Conservation (phyloP, 1,284 basidiomycete species). For the Mycosarcoma mackinlayi region DNA sequence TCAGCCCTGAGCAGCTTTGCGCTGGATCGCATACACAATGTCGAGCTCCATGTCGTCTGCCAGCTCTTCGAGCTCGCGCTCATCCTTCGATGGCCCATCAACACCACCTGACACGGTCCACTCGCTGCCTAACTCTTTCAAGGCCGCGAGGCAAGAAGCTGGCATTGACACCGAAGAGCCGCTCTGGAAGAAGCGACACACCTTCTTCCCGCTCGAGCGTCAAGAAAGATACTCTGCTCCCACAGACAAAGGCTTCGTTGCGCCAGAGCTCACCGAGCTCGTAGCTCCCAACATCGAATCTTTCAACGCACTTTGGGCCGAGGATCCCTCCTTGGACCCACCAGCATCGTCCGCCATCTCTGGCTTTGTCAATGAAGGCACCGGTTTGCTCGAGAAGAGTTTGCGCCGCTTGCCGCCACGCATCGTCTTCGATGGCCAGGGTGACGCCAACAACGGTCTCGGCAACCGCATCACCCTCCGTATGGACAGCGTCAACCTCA, state of each 20-base stretch:
- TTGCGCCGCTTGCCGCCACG: conserved; percentile 87
- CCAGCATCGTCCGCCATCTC: conserved; percentile 77
- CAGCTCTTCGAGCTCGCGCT: conserved; percentile 47
- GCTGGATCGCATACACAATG: conserved; percentile 10
- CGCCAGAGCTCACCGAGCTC: conserved; percentile 89
- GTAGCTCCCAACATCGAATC: conserved; percentile 93
- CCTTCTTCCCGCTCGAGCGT: conserved; percentile 85
- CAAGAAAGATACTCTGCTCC: conserved; percentile 86
- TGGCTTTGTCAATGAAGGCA: conserved; percentile 75
- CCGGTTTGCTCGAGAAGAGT: conserved; percentile 82
- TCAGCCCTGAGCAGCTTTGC: too few species aligned
- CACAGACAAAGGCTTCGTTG: conserved; percentile 76
- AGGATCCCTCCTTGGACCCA: conserved; percentile 61
- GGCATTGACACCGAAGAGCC: conserved; percentile 30
- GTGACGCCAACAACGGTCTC: conserved; percentile 53
- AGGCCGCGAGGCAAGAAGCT: conserved; percentile 42
- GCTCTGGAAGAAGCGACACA: conserved; percentile 61
- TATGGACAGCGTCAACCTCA: conserved; percentile 87
- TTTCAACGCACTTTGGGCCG: conserved; percentile 82
- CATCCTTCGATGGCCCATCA: conserved; percentile 45
- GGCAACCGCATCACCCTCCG: conserved; percentile 75
- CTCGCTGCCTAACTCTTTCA: conserved; percentile 40
- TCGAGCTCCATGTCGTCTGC: conserved; percentile 47
- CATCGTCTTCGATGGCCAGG: conserved; percentile 87
- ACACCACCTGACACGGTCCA: conserved; percentile 41